Evolutionary conservation across 805 yeast genomes (phyloP).

Genomic region (Wickerhamiella occidentalis): DNA sequence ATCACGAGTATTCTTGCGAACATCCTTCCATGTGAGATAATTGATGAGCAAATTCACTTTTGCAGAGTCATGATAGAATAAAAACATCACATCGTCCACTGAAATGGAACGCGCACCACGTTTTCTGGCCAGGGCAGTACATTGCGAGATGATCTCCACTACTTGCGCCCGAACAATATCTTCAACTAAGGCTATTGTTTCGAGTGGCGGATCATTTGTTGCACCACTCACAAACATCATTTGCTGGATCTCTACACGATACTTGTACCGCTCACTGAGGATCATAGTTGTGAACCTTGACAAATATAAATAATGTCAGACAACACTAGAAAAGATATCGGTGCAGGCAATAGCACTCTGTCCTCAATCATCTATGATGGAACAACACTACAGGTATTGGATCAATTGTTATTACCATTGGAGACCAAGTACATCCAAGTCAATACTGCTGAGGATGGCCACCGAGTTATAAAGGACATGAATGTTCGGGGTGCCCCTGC

Average conservation of each 20-base stretch:
- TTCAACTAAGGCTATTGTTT: slow-evolving; percentile 84
- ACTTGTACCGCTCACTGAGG: slow-evolving; percentile 39
- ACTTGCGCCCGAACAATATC: slow-evolving; percentile 94
- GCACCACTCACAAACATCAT: slow-evolving; percentile 99
- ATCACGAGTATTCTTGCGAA: slow-evolving; percentile 67
- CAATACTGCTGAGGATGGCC: slow-evolving; percentile 59
- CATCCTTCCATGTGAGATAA: slow-evolving; percentile 92
- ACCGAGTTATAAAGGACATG: slow-evolving; percentile 73
- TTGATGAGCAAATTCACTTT: slow-evolving; percentile 86
- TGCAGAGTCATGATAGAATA: slow-evolving; percentile 86
- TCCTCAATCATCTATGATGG: slow-evolving; percentile 59
- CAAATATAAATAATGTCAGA: background rate
- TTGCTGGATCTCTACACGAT: slow-evolving; percentile 84
- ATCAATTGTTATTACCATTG: slow-evolving; percentile 76
- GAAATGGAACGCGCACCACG: slow-evolving; percentile 77
- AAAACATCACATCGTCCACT: slow-evolving; percentile 86
- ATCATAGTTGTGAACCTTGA: background rate
- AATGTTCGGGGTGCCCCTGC: slow-evolving; percentile 98
- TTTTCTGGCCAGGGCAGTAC: slow-evolving; percentile 61
- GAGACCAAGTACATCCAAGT: slow-evolving; percentile 56
- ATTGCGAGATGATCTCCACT: slow-evolving; percentile 63
- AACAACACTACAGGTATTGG: slow-evolving; percentile 47
- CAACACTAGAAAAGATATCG: background rate
- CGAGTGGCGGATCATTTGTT: slow-evolving; percentile 84
- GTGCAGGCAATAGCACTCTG: slow-evolving; percentile 20